Evolutionary conservation across 2,329 filamentous ascomycete species (phyloP), one percentile per base, ranked within the genome.

Genomic region (Sclerotinia sclerotiorum): DNA sequence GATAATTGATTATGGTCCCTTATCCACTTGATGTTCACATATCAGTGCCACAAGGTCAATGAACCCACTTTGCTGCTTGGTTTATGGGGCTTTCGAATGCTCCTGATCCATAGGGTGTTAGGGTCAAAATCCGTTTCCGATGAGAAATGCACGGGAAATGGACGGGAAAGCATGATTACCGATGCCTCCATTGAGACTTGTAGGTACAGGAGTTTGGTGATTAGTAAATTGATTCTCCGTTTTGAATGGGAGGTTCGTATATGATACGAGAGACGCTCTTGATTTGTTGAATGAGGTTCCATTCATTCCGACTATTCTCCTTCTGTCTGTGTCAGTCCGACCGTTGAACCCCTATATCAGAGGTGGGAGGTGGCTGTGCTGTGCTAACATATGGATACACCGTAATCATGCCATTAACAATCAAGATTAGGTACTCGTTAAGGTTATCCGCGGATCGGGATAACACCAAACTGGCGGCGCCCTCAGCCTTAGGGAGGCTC

Each of bases 331-430:
- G 21, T 49, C 44, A 49, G 44, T 17, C 44, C 49, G 44, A 49
- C 58, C n/a, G 11, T 24, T 49, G 29, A 60, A 24, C 58, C 58
- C 58, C 58, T 61, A 61, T 61, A 8, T 61, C 19, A 61, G 27
- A 5, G n/a, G 21, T 57, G 35, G 35, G 21, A 11, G 54, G 55
- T 57, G 32, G 55, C 11, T 39, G 48, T 42, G 5, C n/a, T 15
- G 35, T 35, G 32, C 32, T 35, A 6, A 35, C 32, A 35, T 35
- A 35, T 10, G 5, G 19, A 35, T 56, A 29, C 29, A 21, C 17
- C 27, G 52, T 21, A 55, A 27, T 21, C 29, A 19, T 19, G 52
- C 54, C 29, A 56, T 32, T 35, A n/a, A 35, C 21, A 56, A 6
- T 35, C 21, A 19, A n/a, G 29, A 35, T 19, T 56, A 39, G 10